Evolutionary conservation across 2,329 filamentous ascomycete genomes (phyloP), one percentile per base, ranked within the genome.

Genomic region (Pseudogymnoascus sp.): DNA sequence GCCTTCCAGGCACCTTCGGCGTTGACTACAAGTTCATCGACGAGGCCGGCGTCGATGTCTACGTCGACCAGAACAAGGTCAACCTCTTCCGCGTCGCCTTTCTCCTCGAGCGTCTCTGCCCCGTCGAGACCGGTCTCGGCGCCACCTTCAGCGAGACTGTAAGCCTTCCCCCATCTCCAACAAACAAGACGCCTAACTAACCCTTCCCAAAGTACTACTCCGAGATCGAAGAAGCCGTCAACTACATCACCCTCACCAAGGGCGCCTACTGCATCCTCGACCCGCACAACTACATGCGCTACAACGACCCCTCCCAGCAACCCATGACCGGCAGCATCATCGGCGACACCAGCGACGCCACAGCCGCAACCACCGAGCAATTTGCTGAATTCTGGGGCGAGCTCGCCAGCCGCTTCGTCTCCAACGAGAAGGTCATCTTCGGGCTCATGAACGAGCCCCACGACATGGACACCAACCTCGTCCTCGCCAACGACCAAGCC

Each of bases 261-360:
- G 77, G 74, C 7, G 71, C 69, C 16, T 77, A 81, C 65, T 75
- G 74, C 8, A 78, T 82, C 63, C 70, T 82, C 2, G 79, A 81
- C 67, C 78, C 79, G 2, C 80, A 81, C 71, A 81, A 80, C 68
- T 80, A 81, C 68, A 81, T 81, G 80, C 74, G 79, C 3, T 82
- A 82, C 69, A 81, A 81, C 65, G 74, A 82, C 66, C 80, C 80
- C 1, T 77, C 74, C 16, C 72, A 74, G 31, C 80, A 82, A 67
- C 79, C 80, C 3, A 75, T 71, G 62, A 76, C 74, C 6, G 80
- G 79, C 41, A 78, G 76, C 66, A 74, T 81, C 10, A 81, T 82
- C 65, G 80, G 79, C 23, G 76, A 81, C 68, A 69, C 72, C 0
- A 71, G 73, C 1, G 78, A 83, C 70, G 62, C 73, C 0, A 74